Conservation (phyloP, 352 stramenopile genomes). For the Pythium dissotocum region DNA sequence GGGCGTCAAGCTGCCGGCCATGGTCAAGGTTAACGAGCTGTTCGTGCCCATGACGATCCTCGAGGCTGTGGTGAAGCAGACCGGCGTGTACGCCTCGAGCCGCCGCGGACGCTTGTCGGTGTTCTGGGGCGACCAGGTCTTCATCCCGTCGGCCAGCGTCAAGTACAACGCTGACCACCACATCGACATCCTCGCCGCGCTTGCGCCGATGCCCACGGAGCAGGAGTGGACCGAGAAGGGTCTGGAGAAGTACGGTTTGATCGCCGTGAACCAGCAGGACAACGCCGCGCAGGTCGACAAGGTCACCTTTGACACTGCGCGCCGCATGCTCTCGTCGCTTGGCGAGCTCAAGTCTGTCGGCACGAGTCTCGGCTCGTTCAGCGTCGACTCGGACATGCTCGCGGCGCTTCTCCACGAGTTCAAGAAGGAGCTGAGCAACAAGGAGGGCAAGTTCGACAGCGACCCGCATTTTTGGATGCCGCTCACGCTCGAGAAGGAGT, state of each 20-base stretch:
- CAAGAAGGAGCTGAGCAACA: slow-evolving; percentile 83
- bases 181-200: slow-evolving; percentile 97
- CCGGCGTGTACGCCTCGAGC: slow-evolving; percentile 95
- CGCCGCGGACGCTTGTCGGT: slow-evolving; percentile 94
- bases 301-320: slow-evolving; percentile 95
- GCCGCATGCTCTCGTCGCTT: slow-evolving; percentile 91
- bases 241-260: slow-evolving; percentile 98
- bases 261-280: slow-evolving; percentile 94
- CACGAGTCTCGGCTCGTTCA: slow-evolving; percentile 96
- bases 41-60: slow-evolving; percentile 96
- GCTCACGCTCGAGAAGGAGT: slow-evolving; percentile 91
- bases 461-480: slow-evolving; percentile 99
- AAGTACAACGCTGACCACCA: slow-evolving; percentile 94
- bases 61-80: slow-evolving; percentile 98
- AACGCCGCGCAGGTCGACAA: slow-evolving; percentile 96
- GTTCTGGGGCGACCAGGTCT: slow-evolving; percentile 99
- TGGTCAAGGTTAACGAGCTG: slow-evolving; percentile 85
- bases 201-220: slow-evolving; percentile 92
- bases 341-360: slow-evolving; percentile 95
- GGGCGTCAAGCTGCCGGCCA: slow-evolving; percentile 96
- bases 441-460: slow-evolving; percentile 95
- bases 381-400: slow-evolving; percentile 92
- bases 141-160: slow-evolving; percentile 93
- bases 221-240: slow-evolving; percentile 95
- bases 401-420: slow-evolving; percentile 93